Percentiles rank a stretch among this genome's conserved stretches.
Evolutionary conservation across 2,329 filamentous ascomycete genomes (phyloP).

Genomic region (Coniochaeta ligniaria): DNA sequence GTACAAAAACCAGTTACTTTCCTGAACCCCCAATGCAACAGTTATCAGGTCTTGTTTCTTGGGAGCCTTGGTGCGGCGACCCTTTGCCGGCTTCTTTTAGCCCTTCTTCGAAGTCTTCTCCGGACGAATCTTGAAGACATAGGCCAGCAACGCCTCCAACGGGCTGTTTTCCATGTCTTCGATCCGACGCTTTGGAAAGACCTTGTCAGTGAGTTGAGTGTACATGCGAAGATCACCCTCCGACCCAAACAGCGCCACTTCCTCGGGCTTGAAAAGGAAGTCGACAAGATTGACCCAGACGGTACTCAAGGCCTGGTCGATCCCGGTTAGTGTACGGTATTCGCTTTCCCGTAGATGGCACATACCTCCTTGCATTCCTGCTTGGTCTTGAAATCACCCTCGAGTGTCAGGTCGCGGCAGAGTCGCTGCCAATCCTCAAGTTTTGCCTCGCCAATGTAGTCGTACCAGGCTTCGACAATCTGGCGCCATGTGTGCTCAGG

Average conservation of each 20-base stretch:
- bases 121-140: not conserved
- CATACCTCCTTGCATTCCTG: slow-evolving; percentile 37
- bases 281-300: slow-evolving; percentile 43
- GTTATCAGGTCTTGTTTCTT: not conserved
- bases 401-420: slow-evolving; percentile 35
- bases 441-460: slow-evolving; percentile 20
- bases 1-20: not conserved
- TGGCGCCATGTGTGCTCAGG: not conserved
- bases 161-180: slow-evolving; percentile 16
- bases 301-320: slow-evolving; percentile 26
- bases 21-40: not conserved
- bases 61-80: not conserved
- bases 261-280: slow-evolving; percentile 29
- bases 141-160: not conserved
- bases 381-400: slow-evolving; percentile 30
- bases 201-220: slow-evolving; percentile 24
- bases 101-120: not conserved
- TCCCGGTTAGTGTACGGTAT: not conserved
- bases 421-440: slow-evolving; percentile 37
- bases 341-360: too few species aligned
- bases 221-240: slow-evolving; percentile 24
- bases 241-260: slow-evolving; percentile 22
- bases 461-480: slow-evolving; percentile 12
- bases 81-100: not conserved
- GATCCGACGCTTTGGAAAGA: slow-evolving; percentile 36